phyloP scores from a whole-genome alignment of 257 asterid species.

The Jacaranda copaia region DNA sequence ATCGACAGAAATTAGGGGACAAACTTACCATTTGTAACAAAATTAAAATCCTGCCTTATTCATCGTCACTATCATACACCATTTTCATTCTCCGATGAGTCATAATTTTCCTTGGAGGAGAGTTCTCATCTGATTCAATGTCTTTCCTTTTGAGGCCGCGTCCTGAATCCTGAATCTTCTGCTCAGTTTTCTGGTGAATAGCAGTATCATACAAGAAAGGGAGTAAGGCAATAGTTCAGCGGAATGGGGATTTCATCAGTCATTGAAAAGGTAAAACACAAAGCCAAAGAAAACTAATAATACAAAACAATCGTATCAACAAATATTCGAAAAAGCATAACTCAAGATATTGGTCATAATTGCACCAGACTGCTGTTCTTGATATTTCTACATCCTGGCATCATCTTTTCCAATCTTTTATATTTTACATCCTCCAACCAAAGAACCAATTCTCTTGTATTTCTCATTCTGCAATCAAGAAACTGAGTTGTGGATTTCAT shows the following conservation, averaged over 20 bases:
- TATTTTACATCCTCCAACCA: neutral
- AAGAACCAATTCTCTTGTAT: too few relatives aligned
- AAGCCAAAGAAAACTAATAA: neutral
- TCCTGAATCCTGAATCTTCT: slow-evolving; percentile 62
- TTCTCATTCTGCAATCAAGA: neutral
- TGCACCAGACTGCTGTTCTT: neutral
- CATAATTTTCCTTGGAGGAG: slow-evolving; percentile 81
- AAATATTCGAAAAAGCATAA: neutral
- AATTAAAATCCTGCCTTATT: slow-evolving; percentile 40
- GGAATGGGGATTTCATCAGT: neutral
- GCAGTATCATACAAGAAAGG: slow-evolving; percentile 1
- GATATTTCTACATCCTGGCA: neutral
- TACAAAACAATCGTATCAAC: neutral
- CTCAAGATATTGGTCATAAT: neutral
- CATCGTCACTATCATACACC: slow-evolving; percentile 91
- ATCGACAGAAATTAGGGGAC: neutral
- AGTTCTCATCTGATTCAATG: slow-evolving; percentile 90
- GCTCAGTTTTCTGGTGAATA: slow-evolving; percentile 74
- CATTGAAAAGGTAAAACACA: neutral
- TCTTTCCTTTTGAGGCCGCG: slow-evolving; percentile 74
- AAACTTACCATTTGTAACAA: slow-evolving; percentile 34
- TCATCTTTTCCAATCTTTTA: neutral
- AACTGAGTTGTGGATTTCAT: neutral
- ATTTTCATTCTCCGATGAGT: slow-evolving; percentile 90
- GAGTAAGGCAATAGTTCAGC: neutral